phyloP scores from a whole-genome alignment of 192 early-diverging fungal species.

The Jimgerdemannia flammicorona region DNA sequence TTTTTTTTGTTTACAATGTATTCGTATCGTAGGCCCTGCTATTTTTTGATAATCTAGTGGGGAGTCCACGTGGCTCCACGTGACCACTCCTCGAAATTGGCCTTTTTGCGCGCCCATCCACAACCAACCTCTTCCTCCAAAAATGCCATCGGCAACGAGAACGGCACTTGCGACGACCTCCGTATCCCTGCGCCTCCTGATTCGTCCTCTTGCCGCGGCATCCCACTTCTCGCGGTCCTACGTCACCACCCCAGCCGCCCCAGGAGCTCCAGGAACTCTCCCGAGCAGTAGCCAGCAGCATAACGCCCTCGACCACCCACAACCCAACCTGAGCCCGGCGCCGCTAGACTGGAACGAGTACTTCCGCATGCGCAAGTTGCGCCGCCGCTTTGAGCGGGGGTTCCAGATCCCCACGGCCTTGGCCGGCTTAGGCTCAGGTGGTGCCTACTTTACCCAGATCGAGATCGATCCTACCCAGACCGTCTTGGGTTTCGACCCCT shows the following conservation, averaged over 20 bases:
- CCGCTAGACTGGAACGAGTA: slow-evolving; percentile 51
- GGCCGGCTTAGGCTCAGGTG: slow-evolving; percentile 29
- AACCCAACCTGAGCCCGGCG: background rate
- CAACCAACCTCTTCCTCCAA: background rate
- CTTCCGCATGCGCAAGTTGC: slow-evolving; percentile 57
- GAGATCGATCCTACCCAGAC: slow-evolving; percentile 60
- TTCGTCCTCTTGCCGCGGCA: background rate
- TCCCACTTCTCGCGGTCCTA: background rate
- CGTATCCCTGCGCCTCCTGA: background rate
- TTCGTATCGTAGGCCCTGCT: too few relatives aligned
- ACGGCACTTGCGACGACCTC: background rate
- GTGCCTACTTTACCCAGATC: slow-evolving; percentile 51
- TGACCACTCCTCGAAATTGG: too few relatives aligned
- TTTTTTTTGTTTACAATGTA: too few relatives aligned
- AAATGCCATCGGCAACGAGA: background rate
- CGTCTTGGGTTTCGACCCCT: slow-evolving; percentile 64
- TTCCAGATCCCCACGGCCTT: slow-evolving; percentile 41
- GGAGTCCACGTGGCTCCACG: too few relatives aligned
- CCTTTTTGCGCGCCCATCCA: too few relatives aligned
- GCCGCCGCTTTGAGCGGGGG: slow-evolving; percentile 60
- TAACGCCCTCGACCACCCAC: background rate
- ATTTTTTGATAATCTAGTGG: too few relatives aligned
- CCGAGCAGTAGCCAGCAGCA: background rate
- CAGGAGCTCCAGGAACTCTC: background rate
- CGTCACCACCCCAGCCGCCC: background rate